These are phyloP conservation scores for Fagopyrum homotropicum DNA, from an alignment of 148 eudicot species.

Conservation along the genomic window DNA sequence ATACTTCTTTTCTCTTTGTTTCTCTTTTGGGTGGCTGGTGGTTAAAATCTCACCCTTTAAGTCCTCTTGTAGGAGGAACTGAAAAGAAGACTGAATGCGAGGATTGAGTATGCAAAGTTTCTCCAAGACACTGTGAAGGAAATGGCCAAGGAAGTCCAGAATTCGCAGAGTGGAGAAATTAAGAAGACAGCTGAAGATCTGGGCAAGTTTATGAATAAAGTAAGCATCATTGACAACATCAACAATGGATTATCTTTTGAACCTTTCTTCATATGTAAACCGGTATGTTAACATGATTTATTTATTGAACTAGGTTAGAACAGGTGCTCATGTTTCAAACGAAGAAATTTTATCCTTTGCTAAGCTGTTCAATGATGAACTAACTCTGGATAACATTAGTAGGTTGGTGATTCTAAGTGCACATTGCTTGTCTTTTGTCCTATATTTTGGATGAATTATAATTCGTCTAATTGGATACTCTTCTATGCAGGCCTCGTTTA, in stretches of 20 bases:
- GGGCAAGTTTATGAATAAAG: constrained; percentile 74
- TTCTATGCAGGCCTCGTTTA: constrained; percentile 57
- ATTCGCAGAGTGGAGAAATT: constrained; percentile 66
- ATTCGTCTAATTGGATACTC: constrained; percentile 1
- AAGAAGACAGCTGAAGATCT: constrained; percentile 82
- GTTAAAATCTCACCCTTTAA: neutral
- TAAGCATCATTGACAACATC: constrained; percentile 11
- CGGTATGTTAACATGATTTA: neutral
- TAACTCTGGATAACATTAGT: constrained; percentile 87
- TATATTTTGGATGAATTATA: neutral
- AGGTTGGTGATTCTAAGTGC: constrained; percentile 35
- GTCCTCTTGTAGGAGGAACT: constrained; percentile 50
- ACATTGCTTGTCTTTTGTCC: neutral
- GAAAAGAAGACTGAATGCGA: constrained; percentile 64
- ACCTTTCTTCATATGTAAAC: constrained; percentile 1
- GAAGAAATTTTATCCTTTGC: constrained; percentile 78
- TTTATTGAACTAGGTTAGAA: constrained; percentile 51
- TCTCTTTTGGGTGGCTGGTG: neutral
- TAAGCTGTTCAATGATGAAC: constrained; percentile 80
- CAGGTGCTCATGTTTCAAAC: constrained; percentile 67
- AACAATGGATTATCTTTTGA: neutral
- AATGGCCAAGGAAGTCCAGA: constrained; percentile 88
- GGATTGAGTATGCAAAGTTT: constrained; percentile 86
- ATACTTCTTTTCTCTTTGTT: neutral
- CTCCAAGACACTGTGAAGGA: constrained; percentile 82